A percentile compares a stretch with the other conserved stretches of the same genome.
Conservation (phyloP, 495 filamentous ascomycete genomes). For the Sabuloglossum arenarium region DNA sequence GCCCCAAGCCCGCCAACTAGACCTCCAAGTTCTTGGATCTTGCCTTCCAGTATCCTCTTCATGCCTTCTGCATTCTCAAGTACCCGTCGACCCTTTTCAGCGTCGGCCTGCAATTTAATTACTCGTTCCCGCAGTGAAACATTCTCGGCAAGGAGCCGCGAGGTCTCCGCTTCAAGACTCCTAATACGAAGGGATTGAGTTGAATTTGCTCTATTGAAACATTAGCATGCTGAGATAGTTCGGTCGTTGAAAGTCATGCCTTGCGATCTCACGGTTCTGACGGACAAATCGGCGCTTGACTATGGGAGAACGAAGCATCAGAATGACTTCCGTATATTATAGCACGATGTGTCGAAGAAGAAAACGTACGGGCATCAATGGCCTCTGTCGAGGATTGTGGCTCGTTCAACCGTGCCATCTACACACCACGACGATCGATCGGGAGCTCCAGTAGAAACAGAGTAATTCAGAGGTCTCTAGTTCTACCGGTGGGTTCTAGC, state of each 20-base stretch:
- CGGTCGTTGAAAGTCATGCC: conserved; percentile 10
- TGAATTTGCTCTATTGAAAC: conserved; percentile 45
- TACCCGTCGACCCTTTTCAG: conserved; percentile 22
- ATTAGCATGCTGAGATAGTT: neutral
- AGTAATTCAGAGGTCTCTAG: neutral
- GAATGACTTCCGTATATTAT: neutral
- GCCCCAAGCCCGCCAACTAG: conserved; percentile 40
- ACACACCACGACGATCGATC: neutral
- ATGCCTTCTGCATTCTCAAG: conserved; percentile 42
- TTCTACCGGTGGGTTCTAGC: neutral
- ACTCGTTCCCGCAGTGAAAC: conserved; percentile 62
- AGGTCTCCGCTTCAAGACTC: conserved; percentile 63
- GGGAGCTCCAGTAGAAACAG: neutral
- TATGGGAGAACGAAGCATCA: conserved; percentile 15
- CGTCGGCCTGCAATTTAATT: conserved; percentile 42
- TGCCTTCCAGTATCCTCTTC: conserved; percentile 46
- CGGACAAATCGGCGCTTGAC: conserved; percentile 73
- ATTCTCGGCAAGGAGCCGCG: conserved; percentile 70
- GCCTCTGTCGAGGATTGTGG: conserved; percentile 43
- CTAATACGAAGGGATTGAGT: conserved; percentile 80
- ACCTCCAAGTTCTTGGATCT: conserved; percentile 42
- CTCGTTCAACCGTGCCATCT: conserved; percentile 89
- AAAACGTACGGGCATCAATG: conserved; percentile 55
- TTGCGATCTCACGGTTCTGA: conserved; percentile 86
- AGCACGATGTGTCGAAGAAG: neutral